Conservation (phyloP, 768 basidiomycete species). For the Trametes gibbosa region DNA sequence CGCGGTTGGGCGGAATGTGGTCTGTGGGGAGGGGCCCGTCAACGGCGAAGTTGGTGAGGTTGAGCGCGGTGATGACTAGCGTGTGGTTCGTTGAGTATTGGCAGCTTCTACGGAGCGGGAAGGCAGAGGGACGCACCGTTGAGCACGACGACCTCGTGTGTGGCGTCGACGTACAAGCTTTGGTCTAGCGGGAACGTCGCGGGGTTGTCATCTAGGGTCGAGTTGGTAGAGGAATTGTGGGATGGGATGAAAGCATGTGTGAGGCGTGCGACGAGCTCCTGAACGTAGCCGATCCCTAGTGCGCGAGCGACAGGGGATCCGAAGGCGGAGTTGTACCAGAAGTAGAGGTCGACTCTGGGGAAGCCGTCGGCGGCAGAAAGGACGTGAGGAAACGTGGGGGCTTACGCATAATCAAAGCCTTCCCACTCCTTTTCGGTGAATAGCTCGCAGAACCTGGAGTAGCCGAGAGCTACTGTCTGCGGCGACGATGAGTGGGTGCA, state of each 20-base stretch:
- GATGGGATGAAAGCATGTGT: conserved; percentile 67
- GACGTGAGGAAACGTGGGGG: no score
- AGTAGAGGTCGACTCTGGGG: conserved; percentile 59
- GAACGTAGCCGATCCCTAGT: conserved; percentile 76
- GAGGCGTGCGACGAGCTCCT: conserved; percentile 81
- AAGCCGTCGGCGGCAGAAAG: no score
- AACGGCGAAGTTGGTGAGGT: conserved; percentile 71
- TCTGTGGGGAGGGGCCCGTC: conserved; percentile 72
- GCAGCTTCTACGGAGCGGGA: no score
- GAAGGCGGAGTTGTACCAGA: conserved; percentile 70
- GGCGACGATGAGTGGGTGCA: neutral
- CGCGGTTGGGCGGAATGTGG: conserved; percentile 60
- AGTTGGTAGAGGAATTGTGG: conserved; percentile 83
- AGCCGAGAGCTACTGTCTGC: conserved; percentile 87
- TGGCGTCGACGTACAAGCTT: conserved; percentile 82
- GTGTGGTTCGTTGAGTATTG: neutral
- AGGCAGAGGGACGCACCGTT: conserved; percentile 49
- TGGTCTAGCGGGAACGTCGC: conserved; percentile 71
- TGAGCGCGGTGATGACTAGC: conserved; percentile 79
- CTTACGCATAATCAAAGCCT: conserved; percentile 84
- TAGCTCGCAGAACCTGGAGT: conserved; percentile 88
- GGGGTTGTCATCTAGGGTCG: conserved; percentile 68
- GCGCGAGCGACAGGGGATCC: conserved; percentile 78
- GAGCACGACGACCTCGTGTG: conserved; percentile 87
- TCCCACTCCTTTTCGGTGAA: conserved; percentile 94